These are phyloP conservation scores for Diaporthe destruens DNA, from an alignment of 2,329 filamentous ascomycete genomes.

Conservation along the genomic window DNA sequence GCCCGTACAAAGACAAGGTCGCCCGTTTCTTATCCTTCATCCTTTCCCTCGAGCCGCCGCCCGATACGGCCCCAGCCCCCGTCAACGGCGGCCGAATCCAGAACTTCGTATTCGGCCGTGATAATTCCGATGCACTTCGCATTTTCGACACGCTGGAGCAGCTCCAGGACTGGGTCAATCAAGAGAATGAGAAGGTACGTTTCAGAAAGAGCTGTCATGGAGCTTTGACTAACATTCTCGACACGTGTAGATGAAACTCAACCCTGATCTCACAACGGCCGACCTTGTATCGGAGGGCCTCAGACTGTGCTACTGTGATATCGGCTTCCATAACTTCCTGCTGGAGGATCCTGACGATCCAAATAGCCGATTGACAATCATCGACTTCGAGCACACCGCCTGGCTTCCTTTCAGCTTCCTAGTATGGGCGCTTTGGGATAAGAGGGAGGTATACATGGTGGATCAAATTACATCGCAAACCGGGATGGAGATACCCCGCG, in stretches of 20 bases:
- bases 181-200: conserved; percentile 9
- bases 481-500: neutral
- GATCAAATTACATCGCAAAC: neutral
- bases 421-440: conserved; percentile 18
- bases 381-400: conserved; percentile 15
- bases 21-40: neutral
- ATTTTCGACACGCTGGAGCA: neutral
- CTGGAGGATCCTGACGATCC: conserved; percentile 13
- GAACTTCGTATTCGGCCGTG: conserved; percentile 5
- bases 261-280: neutral
- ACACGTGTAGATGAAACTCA: neutral
- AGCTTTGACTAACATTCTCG: neutral
- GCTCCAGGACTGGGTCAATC: neutral
- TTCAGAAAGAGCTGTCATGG: neutral
- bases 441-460: conserved; percentile 1
- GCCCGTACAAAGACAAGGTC: neutral
- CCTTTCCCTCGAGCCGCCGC: neutral
- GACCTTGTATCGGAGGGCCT: conserved; percentile 12
- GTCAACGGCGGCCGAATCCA: conserved; percentile 3
- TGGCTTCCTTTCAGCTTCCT: conserved; percentile 26
- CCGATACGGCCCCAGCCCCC: neutral
- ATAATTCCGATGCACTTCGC: neutral
- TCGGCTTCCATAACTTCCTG: conserved; percentile 5
- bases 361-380: neutral
- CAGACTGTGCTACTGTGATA: conserved; percentile 16